Evolutionary conservation across 345 rosid species (phyloP).

Genomic region (Eucalyptus erythrocorys): DNA sequence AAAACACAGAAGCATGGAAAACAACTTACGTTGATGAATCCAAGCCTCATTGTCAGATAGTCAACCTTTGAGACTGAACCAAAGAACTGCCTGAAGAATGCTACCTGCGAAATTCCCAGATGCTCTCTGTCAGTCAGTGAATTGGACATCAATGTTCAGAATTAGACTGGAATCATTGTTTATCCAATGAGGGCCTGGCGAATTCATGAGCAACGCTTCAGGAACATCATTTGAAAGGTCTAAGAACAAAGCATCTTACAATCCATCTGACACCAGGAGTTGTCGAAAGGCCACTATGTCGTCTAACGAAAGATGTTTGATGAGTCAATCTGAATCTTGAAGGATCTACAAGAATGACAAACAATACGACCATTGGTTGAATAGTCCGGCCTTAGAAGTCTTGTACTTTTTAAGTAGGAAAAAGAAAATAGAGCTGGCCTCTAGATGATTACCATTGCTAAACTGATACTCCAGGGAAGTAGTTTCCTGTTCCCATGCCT

Average conservation of each 20-base stretch:
- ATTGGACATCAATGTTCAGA: not conserved
- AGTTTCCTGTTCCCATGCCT: slow-evolving; percentile 33
- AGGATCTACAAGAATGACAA: slow-evolving; percentile 11
- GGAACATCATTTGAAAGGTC: not conserved
- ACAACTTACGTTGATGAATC: slow-evolving; percentile 28
- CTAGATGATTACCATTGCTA: slow-evolving; percentile 11
- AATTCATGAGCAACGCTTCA: not conserved
- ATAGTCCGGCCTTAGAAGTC: not conserved
- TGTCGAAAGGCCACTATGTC: slow-evolving; percentile 22
- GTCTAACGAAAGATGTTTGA: slow-evolving; percentile 31
- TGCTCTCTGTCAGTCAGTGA: not conserved
- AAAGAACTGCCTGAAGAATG: slow-evolving; percentile 32
- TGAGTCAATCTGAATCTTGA: slow-evolving; percentile 32
- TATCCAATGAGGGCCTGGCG: not conserved
- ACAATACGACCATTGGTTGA: not conserved
- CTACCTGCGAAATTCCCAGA: slow-evolving; percentile 9
- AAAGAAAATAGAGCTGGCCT: not conserved
- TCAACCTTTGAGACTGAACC: slow-evolving; percentile 31
- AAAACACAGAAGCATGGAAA: not conserved
- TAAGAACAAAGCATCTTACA: slow-evolving; percentile 2
- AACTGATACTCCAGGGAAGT: slow-evolving; percentile 28
- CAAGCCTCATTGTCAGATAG: slow-evolving; percentile 27
- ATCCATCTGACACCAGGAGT: slow-evolving; percentile 35
- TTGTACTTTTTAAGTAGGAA: not conserved
- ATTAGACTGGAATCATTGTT: not conserved